A percentile compares a stretch with the other conserved stretches of the same genome.
Conservation (phyloP, 2,329 filamentous ascomycete genomes). For the Lachnellula suecica region DNA sequence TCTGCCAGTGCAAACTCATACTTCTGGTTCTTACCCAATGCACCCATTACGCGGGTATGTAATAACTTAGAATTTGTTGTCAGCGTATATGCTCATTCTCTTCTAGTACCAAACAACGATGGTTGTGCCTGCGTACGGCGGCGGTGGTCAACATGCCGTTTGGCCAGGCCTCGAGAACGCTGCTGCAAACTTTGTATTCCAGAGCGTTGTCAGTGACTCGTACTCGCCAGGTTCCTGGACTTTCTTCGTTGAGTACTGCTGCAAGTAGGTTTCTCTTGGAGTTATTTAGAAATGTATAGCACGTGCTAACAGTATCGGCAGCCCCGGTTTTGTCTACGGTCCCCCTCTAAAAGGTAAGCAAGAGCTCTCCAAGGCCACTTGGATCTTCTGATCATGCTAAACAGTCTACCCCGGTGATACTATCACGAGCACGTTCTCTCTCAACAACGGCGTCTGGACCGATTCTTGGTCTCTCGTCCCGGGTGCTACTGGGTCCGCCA, state of each 20-base stretch:
- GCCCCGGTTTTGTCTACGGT: slow-evolving; percentile 19
- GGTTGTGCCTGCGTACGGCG: slow-evolving; percentile 19
- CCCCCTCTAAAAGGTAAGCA: slow-evolving; percentile 12
- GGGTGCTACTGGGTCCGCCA: slow-evolving; percentile 11
- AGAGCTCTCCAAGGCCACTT: neutral
- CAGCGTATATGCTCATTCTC: neutral
- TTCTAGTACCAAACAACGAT: slow-evolving; percentile 20
- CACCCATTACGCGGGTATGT: slow-evolving; percentile 17
- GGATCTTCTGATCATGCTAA: neutral
- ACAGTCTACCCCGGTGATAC: slow-evolving; percentile 22
- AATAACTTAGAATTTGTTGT: neutral
- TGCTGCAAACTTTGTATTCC: slow-evolving; percentile 14
- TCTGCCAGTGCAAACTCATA: slow-evolving; percentile 1
- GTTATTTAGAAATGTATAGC: too few species aligned
- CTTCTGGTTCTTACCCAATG: slow-evolving; percentile 17
- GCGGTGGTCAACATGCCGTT: slow-evolving; percentile 13
- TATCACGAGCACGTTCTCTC: slow-evolving; percentile 20
- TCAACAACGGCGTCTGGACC: slow-evolving; percentile 18
- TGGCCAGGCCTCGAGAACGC: slow-evolving; percentile 22
- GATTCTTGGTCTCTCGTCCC: slow-evolving; percentile 19
- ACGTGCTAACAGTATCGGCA: slow-evolving; percentile 3
- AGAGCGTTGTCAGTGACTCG: slow-evolving; percentile 21
- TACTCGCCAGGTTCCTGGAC: slow-evolving; percentile 19
- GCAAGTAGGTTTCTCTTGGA: slow-evolving; percentile 12
- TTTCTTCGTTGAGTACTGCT: slow-evolving; percentile 25